Percentiles rank a stretch among this genome's conserved stretches.
Conservation (phyloP, 2,329 filamentous ascomycete genomes). For the Penicillium corylophilum region DNA sequence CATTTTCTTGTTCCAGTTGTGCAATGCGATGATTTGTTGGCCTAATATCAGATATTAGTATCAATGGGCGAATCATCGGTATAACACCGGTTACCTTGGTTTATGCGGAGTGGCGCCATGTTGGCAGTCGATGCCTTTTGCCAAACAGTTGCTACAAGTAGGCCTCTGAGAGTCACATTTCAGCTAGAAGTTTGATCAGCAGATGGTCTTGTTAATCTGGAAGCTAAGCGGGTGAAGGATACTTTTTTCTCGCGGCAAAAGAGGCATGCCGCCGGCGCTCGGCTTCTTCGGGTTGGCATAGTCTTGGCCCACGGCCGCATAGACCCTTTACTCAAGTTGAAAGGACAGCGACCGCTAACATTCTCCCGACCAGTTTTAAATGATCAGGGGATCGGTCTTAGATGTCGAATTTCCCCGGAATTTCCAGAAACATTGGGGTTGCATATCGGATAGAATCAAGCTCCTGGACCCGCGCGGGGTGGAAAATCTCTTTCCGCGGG, state of each 20-base stretch:
- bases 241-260: constrained; percentile 41
- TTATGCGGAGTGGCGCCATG: constrained; percentile 40
- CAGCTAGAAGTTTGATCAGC: constrained; percentile 36
- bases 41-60: constrained; percentile 6
- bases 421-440: background rate
- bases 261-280: constrained; percentile 34
- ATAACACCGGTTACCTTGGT: constrained; percentile 16
- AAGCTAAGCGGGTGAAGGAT: background rate
- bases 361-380: background rate
- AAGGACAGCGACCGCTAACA: background rate
- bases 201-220: too few species aligned
- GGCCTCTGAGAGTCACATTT: constrained; percentile 51
- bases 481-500: background rate
- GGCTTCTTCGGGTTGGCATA: constrained; percentile 21
- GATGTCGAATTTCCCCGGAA: background rate
- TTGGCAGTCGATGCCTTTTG: constrained; percentile 47
- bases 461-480: background rate
- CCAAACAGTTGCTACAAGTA: constrained; percentile 48
- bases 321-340: background rate
- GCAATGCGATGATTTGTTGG: constrained; percentile 30
- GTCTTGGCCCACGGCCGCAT: background rate
- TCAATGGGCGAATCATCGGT: background rate
- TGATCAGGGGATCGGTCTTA: background rate
- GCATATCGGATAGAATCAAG: background rate
- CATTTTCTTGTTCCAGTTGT: constrained; percentile 26